Conservation (phyloP, 73 alveolate genomes). For the Symbiodinium pilosum region DNA sequence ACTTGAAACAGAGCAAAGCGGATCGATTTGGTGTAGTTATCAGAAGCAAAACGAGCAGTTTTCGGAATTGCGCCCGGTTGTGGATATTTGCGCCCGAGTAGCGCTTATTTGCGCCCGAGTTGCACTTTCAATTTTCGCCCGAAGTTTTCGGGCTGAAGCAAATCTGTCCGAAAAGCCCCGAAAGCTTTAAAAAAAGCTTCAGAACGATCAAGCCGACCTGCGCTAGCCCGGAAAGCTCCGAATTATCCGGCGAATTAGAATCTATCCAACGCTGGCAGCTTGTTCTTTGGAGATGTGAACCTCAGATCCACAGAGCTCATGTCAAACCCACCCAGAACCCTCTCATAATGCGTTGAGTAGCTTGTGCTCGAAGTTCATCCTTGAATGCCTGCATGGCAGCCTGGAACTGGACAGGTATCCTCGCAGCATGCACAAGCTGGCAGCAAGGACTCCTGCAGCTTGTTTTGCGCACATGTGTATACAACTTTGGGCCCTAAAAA, state of each 20-base stretch:
- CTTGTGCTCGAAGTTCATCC: not conserved
- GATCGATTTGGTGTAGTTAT: not conserved
- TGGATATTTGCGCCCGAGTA: not conserved
- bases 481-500: not conserved
- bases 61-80: not conserved
- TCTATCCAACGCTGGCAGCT: too few species aligned
- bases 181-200: not conserved
- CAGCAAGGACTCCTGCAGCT: not conserved
- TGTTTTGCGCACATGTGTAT: not conserved
- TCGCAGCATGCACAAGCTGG: not conserved
- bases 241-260: not conserved
- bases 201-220: not conserved
- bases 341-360: not conserved
- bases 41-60: not conserved
- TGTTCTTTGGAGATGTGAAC: too few species aligned
- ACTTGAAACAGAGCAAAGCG: not conserved
- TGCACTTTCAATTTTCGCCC: not conserved
- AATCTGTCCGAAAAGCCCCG: not conserved
- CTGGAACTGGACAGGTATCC: constrained; percentile 30
- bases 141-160: too few species aligned
- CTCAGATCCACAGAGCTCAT: not conserved
- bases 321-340: not conserved
- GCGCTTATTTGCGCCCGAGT: not conserved
- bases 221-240: not conserved
- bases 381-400: not conserved